Evolutionary conservation across 116 monocot species (phyloP), one percentile per base, ranked within the genome.

Genomic region (Dioscorea cayenensis): DNA sequence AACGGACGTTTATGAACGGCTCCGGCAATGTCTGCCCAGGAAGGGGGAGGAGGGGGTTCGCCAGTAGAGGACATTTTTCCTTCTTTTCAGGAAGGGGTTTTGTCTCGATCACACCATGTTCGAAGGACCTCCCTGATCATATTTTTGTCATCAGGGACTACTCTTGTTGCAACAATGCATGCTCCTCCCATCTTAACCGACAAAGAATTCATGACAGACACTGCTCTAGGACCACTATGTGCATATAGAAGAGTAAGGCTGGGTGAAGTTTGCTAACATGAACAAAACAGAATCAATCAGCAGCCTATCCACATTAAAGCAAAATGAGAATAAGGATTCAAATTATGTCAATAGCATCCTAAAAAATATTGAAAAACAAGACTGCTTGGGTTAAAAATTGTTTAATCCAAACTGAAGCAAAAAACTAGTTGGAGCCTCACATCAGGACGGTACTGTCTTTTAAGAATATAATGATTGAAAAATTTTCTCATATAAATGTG

Each of bases 181-280:
- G 86, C 90, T 76, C 90, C 90, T 25, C 97, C 97, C 6, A 97
- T 67, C 32, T 67, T 90, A 72, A 90, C 93, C 50, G 90, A 97
- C 63, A 77, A 75, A 69, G 88, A 78, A 69, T 90, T 90, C 68
- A 97, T 83, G 64, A 97, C 93, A 81, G 90, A 90, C 64, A 93
- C 25, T 72, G 96, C 96, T 76, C 88, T 87, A 59, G 96, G 96
- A 19, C 90, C 96, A 68, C 96, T 96, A 75, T 36, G 12, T 65
- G 12, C 17, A 68, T 9, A 36, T 59, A 4, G 65, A 3, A 2
- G 52, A 70, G 16, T 11, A 55, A 32, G 12, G 29, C 14, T 18
- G 5, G 43, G 16, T 59, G n/a, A 59, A 20, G 58, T 59, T 59
- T 20, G 20, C 58, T 18, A 17, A 19, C 13, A 59, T 59, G 58